Evolutionary conservation across 352 stramenopile genomes (phyloP).

Genomic region (Globisporangium nunn): DNA sequence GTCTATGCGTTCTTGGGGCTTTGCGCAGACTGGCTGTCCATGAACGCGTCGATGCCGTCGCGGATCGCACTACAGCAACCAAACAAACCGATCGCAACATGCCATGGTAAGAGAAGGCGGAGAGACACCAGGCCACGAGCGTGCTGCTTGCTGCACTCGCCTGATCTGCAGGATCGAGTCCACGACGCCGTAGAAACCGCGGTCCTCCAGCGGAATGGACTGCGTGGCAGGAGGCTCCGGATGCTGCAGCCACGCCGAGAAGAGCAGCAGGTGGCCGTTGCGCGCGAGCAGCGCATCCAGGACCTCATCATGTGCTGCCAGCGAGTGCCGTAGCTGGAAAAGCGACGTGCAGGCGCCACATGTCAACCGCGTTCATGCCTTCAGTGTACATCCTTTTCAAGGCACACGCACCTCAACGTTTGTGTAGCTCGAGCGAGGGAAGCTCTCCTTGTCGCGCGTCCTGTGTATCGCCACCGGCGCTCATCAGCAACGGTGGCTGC

Average conservation of each 20-base stretch:
- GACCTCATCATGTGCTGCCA: conserved; percentile 15
- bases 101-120: conserved; percentile 6
- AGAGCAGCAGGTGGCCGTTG: conserved; percentile 58
- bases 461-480: conserved; percentile 15
- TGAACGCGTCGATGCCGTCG: conserved; percentile 57
- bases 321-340: conserved; percentile 24
- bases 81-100: neutral
- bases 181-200: conserved; percentile 62
- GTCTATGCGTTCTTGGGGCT: too few species aligned
- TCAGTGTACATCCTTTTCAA: too few species aligned
- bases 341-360: neutral
- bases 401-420: conserved; percentile 35
- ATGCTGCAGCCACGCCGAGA: conserved; percentile 69
- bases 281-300: conserved; percentile 31
- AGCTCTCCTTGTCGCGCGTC: conserved; percentile 75
- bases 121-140: neutral
- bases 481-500: neutral
- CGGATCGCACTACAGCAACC: conserved; percentile 33
- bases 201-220: conserved; percentile 52
- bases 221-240: conserved; percentile 66
- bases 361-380: conserved; percentile 1
- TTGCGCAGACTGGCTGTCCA: conserved; percentile 21
- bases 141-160: conserved; percentile 19
- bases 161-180: conserved; percentile 73
- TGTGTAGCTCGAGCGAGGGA: conserved; percentile 71